These are phyloP conservation scores for Craterostigma plantagineum DNA, from an alignment of 257 asterid species.

Conservation along the genomic window DNA sequence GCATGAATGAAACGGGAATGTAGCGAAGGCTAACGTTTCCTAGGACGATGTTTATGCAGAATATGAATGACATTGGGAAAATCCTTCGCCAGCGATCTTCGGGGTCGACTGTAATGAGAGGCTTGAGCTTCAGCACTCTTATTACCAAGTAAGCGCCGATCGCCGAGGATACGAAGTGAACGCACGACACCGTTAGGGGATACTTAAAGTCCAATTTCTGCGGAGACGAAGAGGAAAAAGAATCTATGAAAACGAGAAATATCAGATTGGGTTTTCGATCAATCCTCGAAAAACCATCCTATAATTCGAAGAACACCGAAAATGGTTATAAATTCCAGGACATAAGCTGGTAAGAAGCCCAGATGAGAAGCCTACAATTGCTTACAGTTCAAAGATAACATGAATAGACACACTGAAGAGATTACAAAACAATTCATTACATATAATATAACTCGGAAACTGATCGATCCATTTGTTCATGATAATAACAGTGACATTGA, in stretches of 20 bases:
- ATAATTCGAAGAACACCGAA: too few species aligned
- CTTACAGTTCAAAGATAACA: too few species aligned
- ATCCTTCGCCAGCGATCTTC: conserved; percentile 72
- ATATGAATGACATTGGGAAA: conserved; percentile 68
- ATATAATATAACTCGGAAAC: too few species aligned
- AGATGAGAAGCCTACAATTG: too few species aligned
- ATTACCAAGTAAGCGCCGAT: conserved; percentile 58
- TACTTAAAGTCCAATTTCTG: conserved; percentile 37
- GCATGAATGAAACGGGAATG: conserved; percentile 83
- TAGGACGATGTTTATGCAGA: conserved; percentile 63
- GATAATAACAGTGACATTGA: conserved; percentile 75
- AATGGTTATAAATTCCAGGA: too few species aligned
- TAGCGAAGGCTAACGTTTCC: conserved; percentile 70
- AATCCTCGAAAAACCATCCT: too few species aligned
- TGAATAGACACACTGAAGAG: too few species aligned
- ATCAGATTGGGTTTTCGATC: too few species aligned
- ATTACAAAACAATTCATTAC: too few species aligned
- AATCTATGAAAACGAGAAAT: background rate
- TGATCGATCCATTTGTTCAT: conserved; percentile 66
- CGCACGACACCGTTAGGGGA: conserved; percentile 26
- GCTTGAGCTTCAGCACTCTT: conserved; percentile 56
- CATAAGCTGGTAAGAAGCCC: too few species aligned
- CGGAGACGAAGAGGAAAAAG: conserved; percentile 6
- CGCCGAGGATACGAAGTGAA: conserved; percentile 64
- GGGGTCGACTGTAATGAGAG: conserved; percentile 45